phyloP scores from a whole-genome alignment of 331 rosid genomes.

The Prunus yedoensis region DNA sequence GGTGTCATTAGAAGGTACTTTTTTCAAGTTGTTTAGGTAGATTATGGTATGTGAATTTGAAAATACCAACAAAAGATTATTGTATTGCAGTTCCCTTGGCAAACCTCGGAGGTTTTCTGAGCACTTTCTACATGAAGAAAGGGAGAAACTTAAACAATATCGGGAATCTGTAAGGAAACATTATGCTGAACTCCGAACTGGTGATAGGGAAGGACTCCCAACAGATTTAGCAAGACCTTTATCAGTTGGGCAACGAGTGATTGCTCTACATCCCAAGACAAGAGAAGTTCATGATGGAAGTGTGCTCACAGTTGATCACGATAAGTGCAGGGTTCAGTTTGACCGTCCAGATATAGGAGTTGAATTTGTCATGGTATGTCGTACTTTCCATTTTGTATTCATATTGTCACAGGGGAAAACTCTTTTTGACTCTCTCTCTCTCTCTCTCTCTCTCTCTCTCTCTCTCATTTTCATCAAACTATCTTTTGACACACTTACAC shows the following conservation, averaged over 20 bases:
- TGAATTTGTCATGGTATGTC: constrained; percentile 72
- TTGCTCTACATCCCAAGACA: constrained; percentile 81
- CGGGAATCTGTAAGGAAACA: constrained; percentile 82
- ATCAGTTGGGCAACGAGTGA: constrained; percentile 85
- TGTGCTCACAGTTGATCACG: constrained; percentile 83
- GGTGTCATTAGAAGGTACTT: constrained; percentile 74
- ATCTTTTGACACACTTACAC: neutral
- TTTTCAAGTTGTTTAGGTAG: constrained; percentile 1
- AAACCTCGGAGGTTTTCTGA: constrained; percentile 94
- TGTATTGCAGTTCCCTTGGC: constrained; percentile 77
- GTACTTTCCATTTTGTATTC: neutral
- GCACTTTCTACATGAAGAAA: constrained; percentile 66
- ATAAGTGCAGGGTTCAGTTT: constrained; percentile 82
- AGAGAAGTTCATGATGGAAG: constrained; percentile 88
- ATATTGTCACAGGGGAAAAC: neutral
- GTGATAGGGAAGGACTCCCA: constrained; percentile 78
- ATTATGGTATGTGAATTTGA: constrained; percentile 1
- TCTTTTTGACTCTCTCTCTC: no score
- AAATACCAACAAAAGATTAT: neutral
- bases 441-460: no score
- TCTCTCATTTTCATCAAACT: neutral
- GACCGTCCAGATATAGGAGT: constrained; percentile 79
- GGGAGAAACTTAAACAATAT: constrained; percentile 74
- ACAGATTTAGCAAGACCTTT: constrained; percentile 88
- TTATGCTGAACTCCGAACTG: constrained; percentile 67